Evolutionary conservation across 2,329 filamentous ascomycete genomes (phyloP), one percentile per base, ranked within the genome.

Genomic region (Rugonectria rugulosa): DNA sequence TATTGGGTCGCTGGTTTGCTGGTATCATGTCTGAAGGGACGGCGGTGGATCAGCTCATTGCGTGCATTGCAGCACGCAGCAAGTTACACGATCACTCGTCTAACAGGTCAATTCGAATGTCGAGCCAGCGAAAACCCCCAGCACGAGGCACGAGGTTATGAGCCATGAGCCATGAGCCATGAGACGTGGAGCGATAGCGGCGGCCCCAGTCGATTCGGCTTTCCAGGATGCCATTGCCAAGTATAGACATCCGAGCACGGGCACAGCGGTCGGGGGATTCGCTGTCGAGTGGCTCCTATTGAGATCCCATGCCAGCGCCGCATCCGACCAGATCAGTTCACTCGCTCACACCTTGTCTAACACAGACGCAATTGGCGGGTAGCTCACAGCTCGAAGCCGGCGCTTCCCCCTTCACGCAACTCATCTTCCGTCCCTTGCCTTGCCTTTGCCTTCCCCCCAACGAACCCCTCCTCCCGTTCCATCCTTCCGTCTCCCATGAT

Each of bases 311-410:
- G 47, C 45, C 53, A 42, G 24, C 31, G 43, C 51, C 51, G 51
- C 51, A 34, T 29, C 49, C 38, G 41, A 31, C 51, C 42, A 45
- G 43, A 53, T 44, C 58, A 59, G 45, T 53, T 66, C 61, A 63
- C 34, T 38, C 34, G 23, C 55, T 57, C 56, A 49, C 32, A 56
- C 45, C 46, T 46, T 56, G 53, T 51, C 51, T 15, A 21, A 24
- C 43, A 17, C 55, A 54, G 50, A 60, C 51, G 56, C 55, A 59
- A 40, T 51, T 44, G 51, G 51, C 63, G 32, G n/a, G 32, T 19
- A 17, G 32, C 32, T 32, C n/a, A n/a, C n/a, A n/a, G n/a, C n/a
- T n/a, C n/a, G 29, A 32, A 59, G 56, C 61, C 55, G 63, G 59
- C 45, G 57, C 53, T 59, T 61, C 53, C 51, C 53, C 50, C 56